Base-by-base conservation (phyloP, 352 stramenopile species). In the Phytophthora pseudosyringae region DNA sequence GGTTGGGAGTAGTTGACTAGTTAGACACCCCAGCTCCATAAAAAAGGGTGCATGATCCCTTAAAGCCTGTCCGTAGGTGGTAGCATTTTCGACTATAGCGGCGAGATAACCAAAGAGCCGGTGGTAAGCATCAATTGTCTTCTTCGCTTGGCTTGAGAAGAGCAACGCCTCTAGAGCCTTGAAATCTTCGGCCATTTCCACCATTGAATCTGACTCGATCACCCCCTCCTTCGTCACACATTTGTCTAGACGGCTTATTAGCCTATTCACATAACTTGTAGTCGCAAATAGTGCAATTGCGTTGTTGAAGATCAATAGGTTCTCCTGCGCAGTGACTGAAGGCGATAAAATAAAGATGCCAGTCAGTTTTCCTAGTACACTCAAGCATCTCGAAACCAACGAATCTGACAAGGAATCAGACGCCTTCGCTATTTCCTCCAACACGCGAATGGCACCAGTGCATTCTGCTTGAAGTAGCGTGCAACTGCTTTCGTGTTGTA, bases 81-180 rank as follows among this genome's bases (percentile, higher is more conserved):
- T 32, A 25, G 43, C 18, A 40, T 69, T 50, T 6, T 60, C 61
- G 18, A 45, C 40, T 15, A 74, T 18, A 41, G 33, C 45, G 48
- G 60, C 55, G 32, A 77, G 29, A 16, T 64, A 55, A 6, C 21
- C 16, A 50, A 65, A 64, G 3, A 75, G 28, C 26, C 26, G 43
- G 31, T 66, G 55, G 39, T 72, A 66, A 1, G 31, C 29, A 38
- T 58, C 65, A 4, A 71, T 43, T 15, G 62, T 47, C 25, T 59
- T 63, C 35, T 62, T 71, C 7, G 32, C 29, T 59, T 64, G 55
- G 29, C 29, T 69, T 12, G 59, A 75, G 53, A 66, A 39, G 6
- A 77, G 47, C 38, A 75, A 47, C 31, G 65, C 46, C 57, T 59
- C 18, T 9, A 77, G 51, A 36, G 69, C 56, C 38, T 55, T 67